Base-by-base conservation (phyloP, 208 protist species). In the Trypanosoma congolense region DNA sequence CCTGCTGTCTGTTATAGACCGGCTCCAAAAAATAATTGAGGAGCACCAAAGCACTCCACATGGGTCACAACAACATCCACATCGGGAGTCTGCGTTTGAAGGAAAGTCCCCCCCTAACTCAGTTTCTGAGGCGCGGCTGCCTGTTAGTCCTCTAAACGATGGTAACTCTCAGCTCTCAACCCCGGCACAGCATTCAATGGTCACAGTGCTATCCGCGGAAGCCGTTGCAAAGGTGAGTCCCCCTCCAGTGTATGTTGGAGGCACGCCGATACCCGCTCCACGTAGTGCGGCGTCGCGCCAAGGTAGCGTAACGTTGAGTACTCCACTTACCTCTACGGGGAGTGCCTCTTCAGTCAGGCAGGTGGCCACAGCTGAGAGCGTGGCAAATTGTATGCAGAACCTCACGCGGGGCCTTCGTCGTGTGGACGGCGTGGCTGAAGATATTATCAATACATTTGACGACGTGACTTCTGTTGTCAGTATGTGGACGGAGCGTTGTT, bases 371-470 rank as follows among this genome's bases (percentile, higher is more conserved):
- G 47, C 75, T 0, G 73, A 82, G 52, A 60, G 50, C 26, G 72
- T 87, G n/a, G 78, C 78, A n/a, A 71, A 73, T 47, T 66, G 80
- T 26, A 86, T 89, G 84, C 50, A 68, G 19, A 55, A 53, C 24
- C 53, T 81, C n/a, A 53, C 67, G 8, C 58, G 18, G n/a, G 47
- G 21, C 36, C 52, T 44, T 25, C 53, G 48, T 22, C 65, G 61
- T 6, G 24, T 71, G 12, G 61, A 71, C 29, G 58, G 56, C 9
- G 35, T 84, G 2, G 73, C 65, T 46, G 56, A 46, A 30, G 61
- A 70, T 26, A 64, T 88, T 22, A 61, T 75, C 28, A 65, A 60
- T 29, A 65, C 36, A 28, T 85, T 81, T 57, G 63, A 64, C 29
- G 69, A 75, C 51, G 57, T 76, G 36, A 52, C 75, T 43, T 48